Evolutionary conservation across 768 basidiomycete genomes (phyloP), one percentile per base, ranked within the genome.

Genomic region (Phanerochaete carnosa): DNA sequence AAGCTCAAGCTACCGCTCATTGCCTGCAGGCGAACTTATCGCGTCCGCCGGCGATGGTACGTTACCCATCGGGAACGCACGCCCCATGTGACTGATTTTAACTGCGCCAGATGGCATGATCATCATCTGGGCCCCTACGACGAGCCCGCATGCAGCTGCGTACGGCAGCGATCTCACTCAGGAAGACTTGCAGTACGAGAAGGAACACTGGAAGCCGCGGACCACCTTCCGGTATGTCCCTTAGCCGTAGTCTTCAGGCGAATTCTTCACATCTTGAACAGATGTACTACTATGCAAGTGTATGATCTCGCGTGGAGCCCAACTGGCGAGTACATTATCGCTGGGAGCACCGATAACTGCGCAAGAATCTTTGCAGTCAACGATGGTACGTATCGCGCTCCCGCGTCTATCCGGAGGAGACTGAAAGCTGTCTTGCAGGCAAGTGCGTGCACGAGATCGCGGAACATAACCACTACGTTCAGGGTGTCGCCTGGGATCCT

Each of bases 281-380:
- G 95, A 60, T 94, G 92, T 65, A 92, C 94, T 1, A 88, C 89
- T 3, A 93, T 95, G 85, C 94, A 98, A 72, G 94, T 98, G 6
- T 99, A 99, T 72, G 97, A 99, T 69, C 79, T 99, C 26, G 94
- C 95, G 0, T 99, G 97, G 97, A 94, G 92, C 65, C 97, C 97
- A 0, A 89, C 90, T 19, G 94, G 96, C 32, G 92, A 95, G 64
- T 96, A 92, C 64, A 84, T 99, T 60, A 83, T 99, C 45, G 89
- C 94, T n/a, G 97, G 97, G 3, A 94, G 93, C 70, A 98, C 96
- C 8, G 97, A 99, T 73, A 98, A 98, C 65, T 89, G 88, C 5
- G 95, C 96, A 0, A 78, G 93, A 51, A 87, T 98, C 37, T 95
- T 90, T 74, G 81, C 86, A 19, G 79, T 86, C 3, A 77, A 74